Evolutionary conservation across 768 basidiomycete species (phyloP), one percentile per base, ranked within the genome.

Genomic region (Suillus brevipes): DNA sequence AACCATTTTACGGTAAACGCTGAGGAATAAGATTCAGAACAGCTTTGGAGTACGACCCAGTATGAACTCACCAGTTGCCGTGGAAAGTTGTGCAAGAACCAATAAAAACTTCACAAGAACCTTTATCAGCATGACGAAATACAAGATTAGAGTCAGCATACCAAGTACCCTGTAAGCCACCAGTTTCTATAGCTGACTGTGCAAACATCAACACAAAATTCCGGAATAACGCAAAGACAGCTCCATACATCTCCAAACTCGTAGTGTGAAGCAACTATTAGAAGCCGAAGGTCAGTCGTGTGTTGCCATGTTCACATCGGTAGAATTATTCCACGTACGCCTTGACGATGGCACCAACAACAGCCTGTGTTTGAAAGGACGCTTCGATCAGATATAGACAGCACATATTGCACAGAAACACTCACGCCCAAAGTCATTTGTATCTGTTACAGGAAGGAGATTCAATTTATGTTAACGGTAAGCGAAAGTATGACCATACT

Each of bases 171-270:
- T 7, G 85, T 85, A 28, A 87, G 72, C 47, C 69, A 73, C 12
- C 81, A 63, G 66, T 87, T 88, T 40, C 79, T 77, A 49, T 84
- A 78, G 75, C 87, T 88, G 69, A 89, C 87, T 88, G 65, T 58
- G n/a, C 38, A 3, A 23, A 36, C 25, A 60, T 64, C 34, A 62
- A 13, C 34, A 31, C 3, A 37, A 36, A 16, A n/a, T 45, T 49
- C 6, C 37, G 38, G 13, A 40, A 43, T 23, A 45, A 12, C 8
- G 20, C 59, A 18, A 9, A 64, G n/a, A 71, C 57, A 34, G 77
- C 68, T 61, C 16, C 75, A 65, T 73, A 87, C 87, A 89, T 73
- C 86, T 75, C 86, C 86, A 89, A 14, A 88, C 87, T 16, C 87
- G 84, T 74, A 87, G 77, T 1, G 84, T 79, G 64, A 87, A 89